A percentile compares a stretch with the other conserved stretches of the same genome.
Conservation (phyloP, 2,329 filamentous ascomycete genomes). For the Penicillium sp. region DNA sequence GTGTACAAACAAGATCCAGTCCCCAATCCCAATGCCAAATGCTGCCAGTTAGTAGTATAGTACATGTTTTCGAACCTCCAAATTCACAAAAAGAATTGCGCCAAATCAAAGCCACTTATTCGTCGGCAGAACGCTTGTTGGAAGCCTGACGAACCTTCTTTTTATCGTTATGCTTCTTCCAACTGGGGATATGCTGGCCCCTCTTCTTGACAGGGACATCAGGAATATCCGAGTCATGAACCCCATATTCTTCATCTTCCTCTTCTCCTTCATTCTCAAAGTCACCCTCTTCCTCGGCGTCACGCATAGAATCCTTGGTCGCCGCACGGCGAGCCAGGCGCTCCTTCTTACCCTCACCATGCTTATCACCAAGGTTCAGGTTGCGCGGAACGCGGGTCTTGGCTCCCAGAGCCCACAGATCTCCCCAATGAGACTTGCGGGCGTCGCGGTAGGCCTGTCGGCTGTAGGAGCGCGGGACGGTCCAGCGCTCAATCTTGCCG, state of each 20-base stretch:
- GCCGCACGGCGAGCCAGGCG: slow-evolving; percentile 40
- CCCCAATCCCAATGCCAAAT: slow-evolving; percentile 14
- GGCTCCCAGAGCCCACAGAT: slow-evolving; percentile 91
- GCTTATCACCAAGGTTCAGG: slow-evolving; percentile 57
- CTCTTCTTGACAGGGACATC: slow-evolving; percentile 30
- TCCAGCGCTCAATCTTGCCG: slow-evolving; percentile 89
- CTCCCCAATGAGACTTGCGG: slow-evolving; percentile 85
- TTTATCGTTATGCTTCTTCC: slow-evolving; percentile 47
- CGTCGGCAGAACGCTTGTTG: slow-evolving; percentile 32
- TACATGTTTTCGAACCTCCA: slow-evolving; percentile 7
- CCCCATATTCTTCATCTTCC: slow-evolving; percentile 26
- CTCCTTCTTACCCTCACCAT: slow-evolving; percentile 42
- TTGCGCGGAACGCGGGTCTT: slow-evolving; percentile 71
- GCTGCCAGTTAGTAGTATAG: slow-evolving; percentile 14
- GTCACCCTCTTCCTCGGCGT: slow-evolving; percentile 20
- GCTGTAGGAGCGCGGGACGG: slow-evolving; percentile 76
- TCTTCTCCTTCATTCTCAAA: slow-evolving; percentile 28
- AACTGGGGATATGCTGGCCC: slow-evolving; percentile 38
- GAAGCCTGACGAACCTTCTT: slow-evolving; percentile 43
- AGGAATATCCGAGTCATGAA: slow-evolving; percentile 16
- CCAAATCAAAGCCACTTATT: slow-evolving; percentile 9
- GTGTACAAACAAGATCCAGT: slow-evolving; percentile 21
- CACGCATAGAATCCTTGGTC: slow-evolving; percentile 19
- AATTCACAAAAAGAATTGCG: neutral
- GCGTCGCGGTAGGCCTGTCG: slow-evolving; percentile 86